phyloP scores from a whole-genome alignment of 495 filamentous ascomycete genomes.

The Talaromyces stipitatus region DNA sequence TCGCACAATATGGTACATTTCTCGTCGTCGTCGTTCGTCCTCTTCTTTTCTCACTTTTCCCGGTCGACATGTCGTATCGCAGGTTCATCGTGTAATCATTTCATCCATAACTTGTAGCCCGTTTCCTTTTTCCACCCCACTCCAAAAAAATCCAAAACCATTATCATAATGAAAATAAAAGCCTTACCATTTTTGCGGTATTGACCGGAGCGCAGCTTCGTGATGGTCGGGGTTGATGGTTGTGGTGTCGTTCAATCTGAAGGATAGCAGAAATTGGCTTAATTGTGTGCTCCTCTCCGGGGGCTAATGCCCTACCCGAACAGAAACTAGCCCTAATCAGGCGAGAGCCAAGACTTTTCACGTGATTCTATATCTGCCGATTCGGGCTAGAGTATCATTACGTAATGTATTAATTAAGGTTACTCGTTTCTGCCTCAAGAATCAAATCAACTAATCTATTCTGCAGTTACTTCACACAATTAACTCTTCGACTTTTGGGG shows the following conservation, averaged over 20 bases:
- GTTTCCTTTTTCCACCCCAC: slow-evolving; percentile 10
- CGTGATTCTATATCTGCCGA: neutral
- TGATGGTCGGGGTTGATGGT: slow-evolving; percentile 42
- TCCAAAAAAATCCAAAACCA: slow-evolving; percentile 17
- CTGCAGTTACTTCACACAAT: too few relatives aligned
- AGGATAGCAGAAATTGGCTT: slow-evolving; percentile 31
- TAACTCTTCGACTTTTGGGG: too few relatives aligned
- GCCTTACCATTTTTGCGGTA: slow-evolving; percentile 55
- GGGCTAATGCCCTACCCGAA: slow-evolving; percentile 45
- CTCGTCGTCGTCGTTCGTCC: neutral
- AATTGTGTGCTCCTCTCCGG: slow-evolving; percentile 25
- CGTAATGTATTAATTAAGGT: neutral
- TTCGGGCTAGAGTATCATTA: neutral
- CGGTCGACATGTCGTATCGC: neutral
- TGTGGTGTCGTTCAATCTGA: slow-evolving; percentile 31
- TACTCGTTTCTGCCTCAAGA: neutral
- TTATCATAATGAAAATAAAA: slow-evolving; percentile 12
- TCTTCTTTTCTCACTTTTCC: neutral
- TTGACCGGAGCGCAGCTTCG: slow-evolving; percentile 37
- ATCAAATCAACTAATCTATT: too few relatives aligned
- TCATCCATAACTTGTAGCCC: neutral
- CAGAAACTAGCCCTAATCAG: slow-evolving; percentile 25
- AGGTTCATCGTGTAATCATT: neutral
- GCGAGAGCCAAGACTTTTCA: neutral
- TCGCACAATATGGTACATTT: neutral